Evolutionary conservation across 2,329 filamentous ascomycete species (phyloP), one percentile per base, ranked within the genome.

Genomic region (Magnaporthiopsis incrustans): DNA sequence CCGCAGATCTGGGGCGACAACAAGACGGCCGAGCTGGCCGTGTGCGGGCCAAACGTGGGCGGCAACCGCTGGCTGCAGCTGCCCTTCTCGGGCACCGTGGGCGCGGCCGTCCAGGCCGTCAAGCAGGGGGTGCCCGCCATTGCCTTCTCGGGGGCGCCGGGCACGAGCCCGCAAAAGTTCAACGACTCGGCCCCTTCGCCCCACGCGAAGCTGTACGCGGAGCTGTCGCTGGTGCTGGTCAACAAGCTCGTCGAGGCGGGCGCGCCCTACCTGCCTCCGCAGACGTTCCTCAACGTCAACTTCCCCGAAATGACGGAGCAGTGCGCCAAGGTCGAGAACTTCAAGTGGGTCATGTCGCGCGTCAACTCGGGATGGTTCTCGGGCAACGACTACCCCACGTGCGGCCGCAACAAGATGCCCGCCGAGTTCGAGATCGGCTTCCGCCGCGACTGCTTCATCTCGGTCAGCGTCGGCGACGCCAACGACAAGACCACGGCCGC

Each of bases 261-360:
- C 56, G 77, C 78, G 56, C 88, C 89, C 0, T 90, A 88, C 70
- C 78, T 91, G 4, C 87, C 88, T 0, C 69, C 76, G 0, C 79
- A 81, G 59, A 79, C 84, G 3, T 89, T 81, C 72, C 79, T 91
- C 38, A 91, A 90, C 68, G 86, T 91, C 69, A 91, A 91, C 75
- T 89, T 89, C 69, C 85, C 85, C 6, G 73, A 78, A 65, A 81
- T 84, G 2, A 73, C 75, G 7, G 77, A 72, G 0, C 72, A 73
- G 62, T 90, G 88, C 75, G 78, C 76, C 15, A 75, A 77, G 27
- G 72, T 80, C 0, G 75, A 75, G 35, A 75, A 86, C 63, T 89
- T 89, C 78, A 80, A 81, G 68, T 91, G 84, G 73, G 82, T 90
- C 5, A 75, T 90, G 38, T 86, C 79, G 60, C 79, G 88, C 25